A percentile compares a stretch with the other conserved stretches of the same genome.
Conservation (phyloP, 2,329 filamentous ascomycete species). For the Aspergillus nomiae region DNA sequence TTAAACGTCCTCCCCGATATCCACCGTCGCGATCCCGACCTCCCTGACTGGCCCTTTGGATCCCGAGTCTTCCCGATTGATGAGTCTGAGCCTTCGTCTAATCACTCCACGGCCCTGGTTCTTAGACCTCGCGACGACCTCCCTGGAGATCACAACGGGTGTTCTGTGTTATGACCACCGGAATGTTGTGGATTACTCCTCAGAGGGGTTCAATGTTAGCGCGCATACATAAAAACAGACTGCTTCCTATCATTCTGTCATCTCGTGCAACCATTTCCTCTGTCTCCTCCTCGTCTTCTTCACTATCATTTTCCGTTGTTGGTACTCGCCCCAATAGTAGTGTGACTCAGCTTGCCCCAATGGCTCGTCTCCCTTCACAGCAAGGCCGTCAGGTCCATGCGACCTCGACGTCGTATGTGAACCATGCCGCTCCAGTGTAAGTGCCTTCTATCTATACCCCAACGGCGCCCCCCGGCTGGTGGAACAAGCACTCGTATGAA, state of each 20-base stretch:
- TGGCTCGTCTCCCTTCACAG: slow-evolving; percentile 39
- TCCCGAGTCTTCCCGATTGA: slow-evolving; percentile 28
- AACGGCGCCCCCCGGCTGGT: not conserved
- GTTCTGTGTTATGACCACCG: slow-evolving; percentile 58
- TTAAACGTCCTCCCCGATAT: slow-evolving; percentile 18
- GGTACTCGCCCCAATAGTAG: slow-evolving; percentile 21
- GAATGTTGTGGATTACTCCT: slow-evolving; percentile 35
- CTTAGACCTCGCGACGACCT: slow-evolving; percentile 24
- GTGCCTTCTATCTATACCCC: slow-evolving; percentile 15
- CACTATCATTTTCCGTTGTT: slow-evolving; percentile 13
- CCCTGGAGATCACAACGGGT: slow-evolving; percentile 21
- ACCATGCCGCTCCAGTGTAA: slow-evolving; percentile 36
- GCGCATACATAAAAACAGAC: slow-evolving; percentile 36
- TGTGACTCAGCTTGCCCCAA: slow-evolving; percentile 31
- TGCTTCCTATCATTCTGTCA: slow-evolving; percentile 21
- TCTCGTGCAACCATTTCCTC: slow-evolving; percentile 11
- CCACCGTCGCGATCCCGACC: slow-evolving; percentile 23
- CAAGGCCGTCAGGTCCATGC: slow-evolving; percentile 41
- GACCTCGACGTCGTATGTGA: slow-evolving; percentile 35
- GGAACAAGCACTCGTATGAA: not conserved
- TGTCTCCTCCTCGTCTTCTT: slow-evolving; percentile 22
- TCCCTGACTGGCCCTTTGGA: slow-evolving; percentile 23
- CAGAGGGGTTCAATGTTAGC: slow-evolving; percentile 36
- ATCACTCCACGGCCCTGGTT: slow-evolving; percentile 18
- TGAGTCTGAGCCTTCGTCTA: slow-evolving; percentile 18